Base-by-base conservation (phyloP, 805 yeast species). In the Danielozyma ontarioensis region DNA sequence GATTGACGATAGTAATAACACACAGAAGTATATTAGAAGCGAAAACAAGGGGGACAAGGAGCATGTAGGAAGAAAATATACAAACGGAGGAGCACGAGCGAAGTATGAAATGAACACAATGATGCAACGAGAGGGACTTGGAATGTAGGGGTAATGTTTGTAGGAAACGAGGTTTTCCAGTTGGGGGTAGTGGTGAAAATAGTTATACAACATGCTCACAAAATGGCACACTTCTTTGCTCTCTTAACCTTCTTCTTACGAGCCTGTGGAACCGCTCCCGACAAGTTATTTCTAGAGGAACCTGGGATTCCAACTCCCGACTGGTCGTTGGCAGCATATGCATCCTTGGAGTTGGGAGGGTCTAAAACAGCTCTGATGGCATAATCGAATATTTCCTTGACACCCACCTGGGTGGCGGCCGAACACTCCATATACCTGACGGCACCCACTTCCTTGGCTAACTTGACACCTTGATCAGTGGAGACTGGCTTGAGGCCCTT, bases 351-450 rank as follows among this genome's bases (percentile, higher is more conserved):
- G 32, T 48, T 49, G 13, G 78, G 74, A 18, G 80, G 78, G 40
- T 68, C 61, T 34, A 81, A 68, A 10, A 82, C 89, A 0, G 80
- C 70, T 41, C 78, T 74, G 25, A 87, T 86, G 7, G 95, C 94
- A 37, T 65, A 78, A 48, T 88, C 95, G 47, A 88, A 88, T 4
- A 87, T 83, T 35, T 81, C 83, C 52, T 82, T 83, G 29, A 88
- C 87, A 12, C 96, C 96, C 34, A 71, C 73, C 60, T 87, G 96
- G 14, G 90, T 81, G 10, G 89, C 83, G 6, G 96, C 95, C 4
- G 95, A 85, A 58, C 96, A 87, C 63, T 88, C 96, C 40, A 83
- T 64, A 57, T 84, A 87, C 32, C 74, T 76, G 42, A 80, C 72
- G 23, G 93, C 82, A 2, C 84, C 82, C 31, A 81, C 64, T 27